These are phyloP conservation scores for Penicillium diatomitis DNA, from an alignment of 495 filamentous ascomycete species.

Conservation along the genomic window DNA sequence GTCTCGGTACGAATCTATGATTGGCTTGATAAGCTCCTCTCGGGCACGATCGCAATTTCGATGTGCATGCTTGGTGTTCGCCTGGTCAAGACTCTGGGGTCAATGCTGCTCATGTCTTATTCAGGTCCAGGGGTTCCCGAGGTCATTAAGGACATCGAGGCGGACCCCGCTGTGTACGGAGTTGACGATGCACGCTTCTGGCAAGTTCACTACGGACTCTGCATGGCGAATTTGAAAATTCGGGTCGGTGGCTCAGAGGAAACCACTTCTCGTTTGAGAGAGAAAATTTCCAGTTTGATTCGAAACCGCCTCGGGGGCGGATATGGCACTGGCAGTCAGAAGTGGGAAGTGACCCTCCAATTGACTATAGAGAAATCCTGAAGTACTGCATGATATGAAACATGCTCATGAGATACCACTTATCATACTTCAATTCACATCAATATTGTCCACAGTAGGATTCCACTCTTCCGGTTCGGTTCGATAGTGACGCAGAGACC, in stretches of 20 bases:
- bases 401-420: neutral
- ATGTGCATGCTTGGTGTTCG: slow-evolving; percentile 84
- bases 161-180: slow-evolving; percentile 61
- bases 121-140: slow-evolving; percentile 56
- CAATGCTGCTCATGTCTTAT: slow-evolving; percentile 94
- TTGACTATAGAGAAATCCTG: slow-evolving; percentile 32
- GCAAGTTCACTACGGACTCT: slow-evolving; percentile 96
- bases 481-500: no score
- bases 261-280: slow-evolving; percentile 57
- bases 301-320: slow-evolving; percentile 80
- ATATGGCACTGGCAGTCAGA: slow-evolving; percentile 71
- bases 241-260: slow-evolving; percentile 57
- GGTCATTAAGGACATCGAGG: slow-evolving; percentile 74
- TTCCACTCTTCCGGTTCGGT: no score
- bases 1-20: slow-evolving; percentile 64
- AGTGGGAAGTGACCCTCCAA: slow-evolving; percentile 74
- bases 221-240: slow-evolving; percentile 89
- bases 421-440: neutral
- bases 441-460: neutral
- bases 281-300: slow-evolving; percentile 66
- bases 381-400: neutral
- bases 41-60: slow-evolving; percentile 62
- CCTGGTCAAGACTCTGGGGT: slow-evolving; percentile 73
- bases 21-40: slow-evolving; percentile 76
- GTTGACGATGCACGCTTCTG: slow-evolving; percentile 91